Evolutionary conservation across 179 eudicot species (phyloP).

Genomic region (Camellia oleifera): DNA sequence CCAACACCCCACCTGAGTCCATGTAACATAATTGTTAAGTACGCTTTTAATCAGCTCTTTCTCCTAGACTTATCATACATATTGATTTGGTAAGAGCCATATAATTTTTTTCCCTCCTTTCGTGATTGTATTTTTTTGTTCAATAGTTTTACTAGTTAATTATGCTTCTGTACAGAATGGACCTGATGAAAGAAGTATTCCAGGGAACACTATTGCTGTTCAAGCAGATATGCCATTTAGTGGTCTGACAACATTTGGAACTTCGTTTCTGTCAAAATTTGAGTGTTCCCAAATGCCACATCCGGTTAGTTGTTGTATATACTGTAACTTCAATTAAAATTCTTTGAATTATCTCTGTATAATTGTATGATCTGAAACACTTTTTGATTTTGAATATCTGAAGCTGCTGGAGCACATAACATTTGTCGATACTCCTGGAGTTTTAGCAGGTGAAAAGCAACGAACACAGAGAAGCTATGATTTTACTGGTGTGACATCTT

Average conservation of each 20-base stretch:
- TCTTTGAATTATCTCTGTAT: no score
- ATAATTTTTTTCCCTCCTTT: no score
- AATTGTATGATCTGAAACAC: not conserved
- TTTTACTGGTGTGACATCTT: constrained; percentile 91
- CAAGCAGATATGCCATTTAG: constrained; percentile 97
- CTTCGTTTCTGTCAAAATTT: constrained; percentile 90
- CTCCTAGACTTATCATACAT: no score
- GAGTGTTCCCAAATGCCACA: constrained; percentile 98
- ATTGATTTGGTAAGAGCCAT: no score
- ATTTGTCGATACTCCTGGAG: constrained; percentile 97
- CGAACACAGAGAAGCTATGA: constrained; percentile 93
- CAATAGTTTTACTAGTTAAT: constrained; percentile 12
- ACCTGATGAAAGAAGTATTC: constrained; percentile 95
- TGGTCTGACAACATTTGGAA: constrained; percentile 80
- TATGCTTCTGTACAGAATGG: constrained; percentile 58
- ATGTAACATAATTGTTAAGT: no score
- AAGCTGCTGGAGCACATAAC: constrained; percentile 90
- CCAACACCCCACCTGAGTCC: no score
- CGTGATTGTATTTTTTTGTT: not conserved
- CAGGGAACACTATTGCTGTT: constrained; percentile 94
- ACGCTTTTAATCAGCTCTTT: no score
- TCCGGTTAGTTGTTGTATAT: constrained; percentile 51
- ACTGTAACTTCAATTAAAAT: not conserved
- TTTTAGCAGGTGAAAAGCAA: constrained; percentile 94
- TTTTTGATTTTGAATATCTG: constrained; percentile 10